These are phyloP conservation scores for Zoysia pacifica DNA, from an alignment of 176 grass and related monocot species.

Conservation along the genomic window DNA sequence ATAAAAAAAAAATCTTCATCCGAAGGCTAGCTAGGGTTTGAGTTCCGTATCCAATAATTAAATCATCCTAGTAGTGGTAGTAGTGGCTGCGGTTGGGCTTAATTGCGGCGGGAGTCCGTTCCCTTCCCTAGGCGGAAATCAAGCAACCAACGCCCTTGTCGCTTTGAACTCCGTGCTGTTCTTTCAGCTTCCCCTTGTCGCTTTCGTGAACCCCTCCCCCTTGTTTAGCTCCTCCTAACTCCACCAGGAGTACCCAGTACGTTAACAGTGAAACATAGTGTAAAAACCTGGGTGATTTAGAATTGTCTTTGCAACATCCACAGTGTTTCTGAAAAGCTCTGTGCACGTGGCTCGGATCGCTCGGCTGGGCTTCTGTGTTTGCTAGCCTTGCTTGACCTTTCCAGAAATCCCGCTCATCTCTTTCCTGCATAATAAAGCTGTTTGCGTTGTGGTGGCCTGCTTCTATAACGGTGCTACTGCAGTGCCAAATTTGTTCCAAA, in stretches of 20 bases:
- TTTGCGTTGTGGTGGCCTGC: background rate
- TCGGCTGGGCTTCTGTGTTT: no score
- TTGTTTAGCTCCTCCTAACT: background rate
- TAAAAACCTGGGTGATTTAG: no score
- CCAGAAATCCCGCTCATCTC: no score
- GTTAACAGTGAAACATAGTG: no score
- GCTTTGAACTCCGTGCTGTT: conserved; percentile 26
- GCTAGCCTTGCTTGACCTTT: no score
- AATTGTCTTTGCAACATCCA: no score
- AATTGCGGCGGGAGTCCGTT: conserved; percentile 30
- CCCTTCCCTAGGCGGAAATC: background rate
- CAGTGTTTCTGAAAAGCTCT: no score
- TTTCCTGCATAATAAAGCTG: no score
- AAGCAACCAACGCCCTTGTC: background rate
- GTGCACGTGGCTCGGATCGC: no score
- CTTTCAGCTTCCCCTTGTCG: conserved; percentile 31
- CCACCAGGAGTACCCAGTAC: no score
- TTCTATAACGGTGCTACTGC: conserved; percentile 40
- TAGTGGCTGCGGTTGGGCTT: conserved; percentile 26
- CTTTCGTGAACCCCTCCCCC: background rate
- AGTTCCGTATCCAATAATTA: background rate
- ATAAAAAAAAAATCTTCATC: no score
- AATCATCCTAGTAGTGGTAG: no score
- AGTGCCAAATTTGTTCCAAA: background rate
- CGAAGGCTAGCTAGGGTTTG: background rate